phyloP scores from a whole-genome alignment of 805 yeast genomes.

The Kregervanrija fluxuum region DNA sequence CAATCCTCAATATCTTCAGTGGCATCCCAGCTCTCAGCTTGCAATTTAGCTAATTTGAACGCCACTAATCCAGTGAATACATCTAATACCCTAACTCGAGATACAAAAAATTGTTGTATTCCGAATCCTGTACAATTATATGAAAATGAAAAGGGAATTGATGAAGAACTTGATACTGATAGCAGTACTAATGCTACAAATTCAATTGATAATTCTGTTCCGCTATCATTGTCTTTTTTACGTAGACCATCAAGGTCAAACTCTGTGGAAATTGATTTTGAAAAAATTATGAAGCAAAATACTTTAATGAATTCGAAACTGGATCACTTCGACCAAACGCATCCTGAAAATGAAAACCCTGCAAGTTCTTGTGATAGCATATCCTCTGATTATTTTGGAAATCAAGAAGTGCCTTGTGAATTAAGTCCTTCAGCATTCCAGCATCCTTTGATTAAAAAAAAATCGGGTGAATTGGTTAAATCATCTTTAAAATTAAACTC shows the following conservation, averaged over 20 bases:
- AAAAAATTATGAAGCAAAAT: conserved; percentile 25
- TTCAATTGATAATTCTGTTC: conserved; percentile 17
- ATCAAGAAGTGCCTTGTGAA: conserved; percentile 7
- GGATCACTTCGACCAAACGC: background rate
- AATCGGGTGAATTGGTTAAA: conserved; percentile 82
- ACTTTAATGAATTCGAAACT: conserved; percentile 22
- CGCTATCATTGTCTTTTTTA: conserved; percentile 27
- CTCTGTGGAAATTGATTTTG: conserved; percentile 16
- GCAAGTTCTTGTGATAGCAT: background rate
- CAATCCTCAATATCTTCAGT: too few species aligned
- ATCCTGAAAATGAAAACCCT: conserved; percentile 1
- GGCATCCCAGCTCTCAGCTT: too few species aligned
- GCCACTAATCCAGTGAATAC: too few species aligned
- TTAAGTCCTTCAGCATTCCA: background rate
- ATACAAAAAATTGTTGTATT: too few species aligned
- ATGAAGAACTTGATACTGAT: background rate
- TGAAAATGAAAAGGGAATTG: too few species aligned
- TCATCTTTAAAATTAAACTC: conserved; percentile 52
- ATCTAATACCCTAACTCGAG: too few species aligned
- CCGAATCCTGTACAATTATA: too few species aligned
- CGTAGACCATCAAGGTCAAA: conserved; percentile 26
- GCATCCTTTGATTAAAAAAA: conserved; percentile 59
- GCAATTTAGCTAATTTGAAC: too few species aligned
- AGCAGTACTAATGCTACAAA: background rate
- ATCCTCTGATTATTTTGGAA: background rate